phyloP scores from a whole-genome alignment of 768 basidiomycete genomes.

The Mycena vulgaris region DNA sequence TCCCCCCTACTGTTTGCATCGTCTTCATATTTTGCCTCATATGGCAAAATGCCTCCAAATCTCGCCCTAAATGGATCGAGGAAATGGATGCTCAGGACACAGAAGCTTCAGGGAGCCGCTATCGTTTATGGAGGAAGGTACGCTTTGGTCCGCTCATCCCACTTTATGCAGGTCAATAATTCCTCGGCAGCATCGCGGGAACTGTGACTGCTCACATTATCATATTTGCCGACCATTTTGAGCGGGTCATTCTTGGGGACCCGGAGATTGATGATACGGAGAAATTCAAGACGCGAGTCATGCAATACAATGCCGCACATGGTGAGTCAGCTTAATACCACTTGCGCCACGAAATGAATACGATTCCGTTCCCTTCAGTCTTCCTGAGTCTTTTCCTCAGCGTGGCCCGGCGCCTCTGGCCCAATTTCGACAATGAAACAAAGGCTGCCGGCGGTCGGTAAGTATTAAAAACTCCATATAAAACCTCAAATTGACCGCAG shows the following conservation, averaged over 20 bases:
- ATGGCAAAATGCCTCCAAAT: constrained; percentile 26
- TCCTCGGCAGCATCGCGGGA: constrained; percentile 43
- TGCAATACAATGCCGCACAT: constrained; percentile 40
- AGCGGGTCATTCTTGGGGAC: constrained; percentile 45
- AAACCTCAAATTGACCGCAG: neutral
- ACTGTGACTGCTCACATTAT: constrained; percentile 43
- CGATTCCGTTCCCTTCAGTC: neutral
- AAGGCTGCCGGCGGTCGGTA: constrained; percentile 37
- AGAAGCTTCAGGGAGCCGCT: constrained; percentile 31
- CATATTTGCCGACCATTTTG: constrained; percentile 47
- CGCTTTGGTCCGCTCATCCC: neutral
- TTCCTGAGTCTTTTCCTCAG: constrained; percentile 31
- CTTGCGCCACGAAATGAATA: no score
- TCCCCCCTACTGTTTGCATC: neutral
- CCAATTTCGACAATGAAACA: constrained; percentile 38
- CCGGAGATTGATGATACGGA: constrained; percentile 39
- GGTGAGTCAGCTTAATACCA: constrained; percentile 13
- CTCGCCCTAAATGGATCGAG: constrained; percentile 7
- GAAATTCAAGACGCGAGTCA: constrained; percentile 32
- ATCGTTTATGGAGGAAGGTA: constrained; percentile 48
- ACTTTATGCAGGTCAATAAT: neutral
- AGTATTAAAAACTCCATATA: neutral
- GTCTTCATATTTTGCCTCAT: neutral
- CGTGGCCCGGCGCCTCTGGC: constrained; percentile 42
- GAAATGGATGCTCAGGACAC: constrained; percentile 12